Evolutionary conservation across 768 basidiomycete species (phyloP).

Genomic region (Trametes cingulata): DNA sequence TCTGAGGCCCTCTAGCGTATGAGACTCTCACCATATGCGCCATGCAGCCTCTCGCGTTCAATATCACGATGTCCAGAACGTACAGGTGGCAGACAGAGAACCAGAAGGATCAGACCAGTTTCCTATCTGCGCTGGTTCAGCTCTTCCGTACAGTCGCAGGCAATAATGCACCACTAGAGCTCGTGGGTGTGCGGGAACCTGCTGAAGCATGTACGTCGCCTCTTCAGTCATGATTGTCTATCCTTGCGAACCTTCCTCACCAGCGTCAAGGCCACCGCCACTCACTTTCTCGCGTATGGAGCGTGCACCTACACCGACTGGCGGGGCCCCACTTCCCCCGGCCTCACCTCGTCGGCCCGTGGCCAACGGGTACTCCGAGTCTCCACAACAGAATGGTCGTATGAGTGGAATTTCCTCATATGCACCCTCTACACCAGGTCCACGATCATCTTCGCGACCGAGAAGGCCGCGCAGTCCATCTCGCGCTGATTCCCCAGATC

Average conservation of each 20-base stretch:
- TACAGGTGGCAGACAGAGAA: conserved; percentile 91
- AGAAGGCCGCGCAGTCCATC: conserved; percentile 18
- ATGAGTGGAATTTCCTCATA: conserved; percentile 13
- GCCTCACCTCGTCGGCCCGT: conserved; percentile 25
- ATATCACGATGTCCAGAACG: conserved; percentile 83
- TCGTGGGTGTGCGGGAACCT: conserved; percentile 58
- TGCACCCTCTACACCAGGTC: conserved; percentile 7
- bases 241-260: conserved; percentile 15
- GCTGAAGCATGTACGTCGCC: conserved; percentile 28
- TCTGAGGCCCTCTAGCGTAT: conserved; percentile 18
- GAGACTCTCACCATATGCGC: background rate
- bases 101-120: conserved; percentile 66
- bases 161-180: conserved; percentile 47
- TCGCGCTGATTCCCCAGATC: conserved; percentile 22
- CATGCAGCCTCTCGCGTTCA: conserved; percentile 63
- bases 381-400: conserved; percentile 10
- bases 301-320: conserved; percentile 31
- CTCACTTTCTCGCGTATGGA: conserved; percentile 28
- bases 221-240: conserved; percentile 3
- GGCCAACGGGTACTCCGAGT: conserved; percentile 22
- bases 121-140: conserved; percentile 66
- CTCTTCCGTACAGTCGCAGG: conserved; percentile 48
- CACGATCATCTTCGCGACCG: conserved; percentile 12
- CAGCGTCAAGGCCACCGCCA: conserved; percentile 23
- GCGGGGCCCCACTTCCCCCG: conserved; percentile 25